A percentile compares a stretch with the other conserved stretches of the same genome.
phyloP scores from a whole-genome alignment of 139 green algal species.

The Pleodorina starrii region DNA sequence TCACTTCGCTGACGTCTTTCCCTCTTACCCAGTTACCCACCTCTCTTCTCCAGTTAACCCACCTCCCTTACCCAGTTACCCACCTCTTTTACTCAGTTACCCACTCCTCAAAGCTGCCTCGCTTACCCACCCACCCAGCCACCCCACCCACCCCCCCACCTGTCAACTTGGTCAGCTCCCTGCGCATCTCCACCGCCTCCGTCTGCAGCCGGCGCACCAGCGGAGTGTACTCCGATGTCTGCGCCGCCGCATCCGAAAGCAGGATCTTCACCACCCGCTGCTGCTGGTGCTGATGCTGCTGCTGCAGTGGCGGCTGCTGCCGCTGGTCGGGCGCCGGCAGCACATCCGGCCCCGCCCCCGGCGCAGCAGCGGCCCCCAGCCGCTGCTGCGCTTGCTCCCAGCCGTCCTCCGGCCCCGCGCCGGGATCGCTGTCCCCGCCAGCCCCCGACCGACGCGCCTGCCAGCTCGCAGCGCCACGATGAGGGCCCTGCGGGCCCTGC shows the following conservation, averaged over 20 bases:
- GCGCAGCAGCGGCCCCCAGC: too few species aligned
- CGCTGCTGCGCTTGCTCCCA: too few species aligned
- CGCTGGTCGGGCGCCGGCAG: conserved; percentile 5
- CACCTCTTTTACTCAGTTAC: too few species aligned
- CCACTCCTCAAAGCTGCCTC: too few species aligned
- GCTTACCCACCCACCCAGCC: too few species aligned
- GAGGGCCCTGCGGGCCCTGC: background rate
- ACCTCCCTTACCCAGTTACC: too few species aligned
- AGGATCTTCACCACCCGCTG: background rate
- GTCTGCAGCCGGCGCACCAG: conserved; percentile 41
- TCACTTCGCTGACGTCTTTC: too few species aligned
- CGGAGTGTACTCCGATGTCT: conserved; percentile 59
- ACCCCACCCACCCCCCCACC: background rate
- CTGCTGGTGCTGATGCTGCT: conserved; percentile 45
- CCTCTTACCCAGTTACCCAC: too few species aligned
- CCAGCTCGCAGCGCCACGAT: conserved; percentile 3
- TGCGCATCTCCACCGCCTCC: conserved; percentile 61
- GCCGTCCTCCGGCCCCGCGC: background rate
- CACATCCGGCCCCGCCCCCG: background rate
- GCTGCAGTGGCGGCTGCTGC: conserved; percentile 12
- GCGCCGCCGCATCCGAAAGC: conserved; percentile 51
- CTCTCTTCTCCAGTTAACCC: too few species aligned
- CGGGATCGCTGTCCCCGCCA: background rate
- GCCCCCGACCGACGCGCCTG: background rate
- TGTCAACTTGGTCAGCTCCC: conserved; percentile 60